Evolutionary conservation across 331 rosid species (phyloP).

Genomic region (Rosa hybrid): DNA sequence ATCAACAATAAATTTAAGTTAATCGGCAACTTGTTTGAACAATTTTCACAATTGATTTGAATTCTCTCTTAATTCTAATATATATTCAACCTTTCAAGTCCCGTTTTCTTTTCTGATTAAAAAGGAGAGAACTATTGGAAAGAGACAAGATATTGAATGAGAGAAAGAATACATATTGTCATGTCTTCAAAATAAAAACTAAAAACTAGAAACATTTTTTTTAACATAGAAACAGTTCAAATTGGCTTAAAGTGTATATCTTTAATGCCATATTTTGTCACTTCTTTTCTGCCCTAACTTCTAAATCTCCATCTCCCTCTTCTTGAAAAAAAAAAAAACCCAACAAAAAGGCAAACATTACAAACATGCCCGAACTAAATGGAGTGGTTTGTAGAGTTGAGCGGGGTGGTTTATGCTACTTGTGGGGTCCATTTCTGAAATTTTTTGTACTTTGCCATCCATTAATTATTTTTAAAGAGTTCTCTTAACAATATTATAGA

Average conservation of each 20-base stretch:
- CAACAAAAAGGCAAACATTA: not conserved
- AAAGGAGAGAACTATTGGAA: not conserved
- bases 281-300: not conserved
- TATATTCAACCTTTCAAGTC: not conserved
- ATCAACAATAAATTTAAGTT: not conserved
- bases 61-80: not conserved
- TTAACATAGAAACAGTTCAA: too few relatives aligned
- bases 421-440: not conserved
- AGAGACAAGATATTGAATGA: not conserved
- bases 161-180: not conserved
- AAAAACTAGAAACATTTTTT: not conserved
- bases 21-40: not conserved
- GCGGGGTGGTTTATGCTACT: not conserved
- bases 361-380: not conserved
- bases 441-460: too few relatives aligned
- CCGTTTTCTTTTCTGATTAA: not conserved
- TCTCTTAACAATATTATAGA: too few relatives aligned
- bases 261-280: not conserved
- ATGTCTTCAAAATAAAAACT: not conserved
- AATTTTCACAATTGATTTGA: not conserved
- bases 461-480: too few relatives aligned
- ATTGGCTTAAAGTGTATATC: too few relatives aligned
- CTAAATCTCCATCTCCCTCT: not conserved
- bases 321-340: not conserved
- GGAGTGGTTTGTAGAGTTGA: not conserved